Percentiles rank a stretch among this genome's conserved stretches.
Conservation (phyloP, 106 monocot species). For the Platanthera guangdongensis region DNA sequence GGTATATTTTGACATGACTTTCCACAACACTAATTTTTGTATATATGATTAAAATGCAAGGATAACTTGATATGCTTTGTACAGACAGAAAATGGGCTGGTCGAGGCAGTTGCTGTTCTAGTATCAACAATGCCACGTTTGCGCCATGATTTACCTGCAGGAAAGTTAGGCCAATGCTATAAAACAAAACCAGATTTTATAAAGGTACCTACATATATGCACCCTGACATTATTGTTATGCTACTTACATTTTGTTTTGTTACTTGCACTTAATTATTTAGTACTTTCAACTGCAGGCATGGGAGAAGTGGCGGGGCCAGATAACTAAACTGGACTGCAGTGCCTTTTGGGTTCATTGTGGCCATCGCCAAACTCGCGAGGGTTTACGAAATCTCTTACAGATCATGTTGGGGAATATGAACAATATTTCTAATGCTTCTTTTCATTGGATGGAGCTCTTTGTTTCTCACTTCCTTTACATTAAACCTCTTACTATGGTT, state of each 20-base stretch:
- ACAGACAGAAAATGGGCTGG: constrained; percentile 96
- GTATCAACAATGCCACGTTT: constrained; percentile 86
- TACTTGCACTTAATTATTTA: not conserved
- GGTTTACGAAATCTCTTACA: constrained; percentile 75
- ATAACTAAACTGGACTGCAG: constrained; percentile 69
- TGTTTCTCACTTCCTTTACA: constrained; percentile 71
- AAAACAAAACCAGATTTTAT: constrained; percentile 83
- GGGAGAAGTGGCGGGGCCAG: constrained; percentile 95
- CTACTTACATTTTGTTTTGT: constrained; percentile 6
- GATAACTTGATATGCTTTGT: constrained; percentile 12
- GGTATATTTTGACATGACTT: not conserved
- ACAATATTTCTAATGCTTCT: constrained; percentile 40
- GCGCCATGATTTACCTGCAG: constrained; percentile 46
- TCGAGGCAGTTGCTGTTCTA: constrained; percentile 85
- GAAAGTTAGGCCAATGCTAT: constrained; percentile 71
- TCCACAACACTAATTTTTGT: not conserved
- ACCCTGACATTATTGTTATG: not conserved
- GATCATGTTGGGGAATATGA: constrained; percentile 78
- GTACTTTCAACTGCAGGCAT: constrained; percentile 40
- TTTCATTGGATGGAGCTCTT: constrained; percentile 87
- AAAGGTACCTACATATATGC: constrained; percentile 43
- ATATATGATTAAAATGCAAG: not conserved
- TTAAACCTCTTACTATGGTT: constrained; percentile 73
- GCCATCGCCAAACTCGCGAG: constrained; percentile 64
- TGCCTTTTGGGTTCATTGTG: constrained; percentile 93